phyloP scores from a whole-genome alignment of 768 basidiomycete genomes.

The Vararia minispora region DNA sequence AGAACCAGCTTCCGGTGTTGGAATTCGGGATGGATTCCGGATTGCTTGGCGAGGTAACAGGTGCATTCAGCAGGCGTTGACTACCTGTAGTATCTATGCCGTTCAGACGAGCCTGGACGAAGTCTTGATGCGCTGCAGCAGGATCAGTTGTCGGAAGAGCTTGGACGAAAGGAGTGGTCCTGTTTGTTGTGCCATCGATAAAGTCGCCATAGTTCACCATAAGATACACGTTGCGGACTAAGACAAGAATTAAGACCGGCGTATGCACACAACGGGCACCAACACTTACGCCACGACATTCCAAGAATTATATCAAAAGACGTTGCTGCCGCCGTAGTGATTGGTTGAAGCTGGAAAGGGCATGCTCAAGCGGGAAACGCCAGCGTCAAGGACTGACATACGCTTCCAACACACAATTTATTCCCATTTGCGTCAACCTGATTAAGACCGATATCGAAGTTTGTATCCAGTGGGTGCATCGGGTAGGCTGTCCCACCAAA shows the following conservation, averaged over 20 bases:
- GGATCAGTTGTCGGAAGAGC: conserved; percentile 42
- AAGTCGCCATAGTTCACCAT: conserved; percentile 58
- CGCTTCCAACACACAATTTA: conserved; percentile 30
- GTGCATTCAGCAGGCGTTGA: too few species aligned
- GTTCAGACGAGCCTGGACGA: conserved; percentile 3
- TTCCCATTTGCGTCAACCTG: conserved; percentile 18
- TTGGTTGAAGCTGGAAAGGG: conserved; percentile 52
- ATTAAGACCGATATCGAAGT: conserved; percentile 15
- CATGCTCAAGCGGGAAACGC: neutral
- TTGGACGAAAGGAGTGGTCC: conserved; percentile 47
- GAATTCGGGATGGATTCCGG: too few species aligned
- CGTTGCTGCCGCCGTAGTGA: conserved; percentile 35
- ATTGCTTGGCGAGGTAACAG: too few species aligned
- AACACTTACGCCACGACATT: conserved; percentile 54
- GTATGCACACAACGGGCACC: neutral
- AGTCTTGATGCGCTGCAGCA: conserved; percentile 2
- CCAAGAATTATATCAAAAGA: conserved; percentile 59
- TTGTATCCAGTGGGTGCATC: conserved; percentile 57
- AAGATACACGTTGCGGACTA: conserved; percentile 58
- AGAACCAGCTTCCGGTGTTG: too few species aligned
- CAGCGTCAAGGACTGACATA: conserved; percentile 19
- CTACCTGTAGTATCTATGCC: conserved; percentile 3
- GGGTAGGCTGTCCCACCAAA: conserved; percentile 47
- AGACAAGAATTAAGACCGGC: neutral
- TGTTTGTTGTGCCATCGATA: conserved; percentile 27